Evolutionary conservation across 2,329 filamentous ascomycete species (phyloP), one percentile per base, ranked within the genome.

Genomic region (Alternaria burnsii): DNA sequence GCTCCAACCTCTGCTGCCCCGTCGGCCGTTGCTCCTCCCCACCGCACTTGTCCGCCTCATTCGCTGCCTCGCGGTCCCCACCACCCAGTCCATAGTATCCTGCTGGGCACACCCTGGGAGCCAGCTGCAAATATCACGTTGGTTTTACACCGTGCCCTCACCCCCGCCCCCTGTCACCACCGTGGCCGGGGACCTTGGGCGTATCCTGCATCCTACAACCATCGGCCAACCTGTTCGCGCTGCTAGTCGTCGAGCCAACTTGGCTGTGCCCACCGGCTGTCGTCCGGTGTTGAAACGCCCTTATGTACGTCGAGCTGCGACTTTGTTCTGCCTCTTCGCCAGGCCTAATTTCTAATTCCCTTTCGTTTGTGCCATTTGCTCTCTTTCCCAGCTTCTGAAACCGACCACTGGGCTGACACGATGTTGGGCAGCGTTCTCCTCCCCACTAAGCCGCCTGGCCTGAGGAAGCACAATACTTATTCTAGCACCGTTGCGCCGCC

Each of bases 361-460:
- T 56, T 60, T 65, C 59, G 51, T 59, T 55, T 55, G 58, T 68
- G 55, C 54, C 46, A 44, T 61, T 47, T 46, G 55, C 53, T 41
- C 50, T 56, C 52, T 46, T 51, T 38, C 36, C 18, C 53, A 11
- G 12, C 10, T 42, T 47, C 48, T 51, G 50, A 54, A 30, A 30
- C 59, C 55, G 18, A 46, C 51, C 62, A 41, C 18, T 20, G 30
- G 42, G 65, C 76, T 78, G 66, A 78, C 73, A 58, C 47, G 56
- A 73, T 69, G 67, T 73, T 76, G 71, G 71, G 71, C 70, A 79
- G 76, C 69, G 57, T 77, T 59, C 59, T 74, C 40, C 47, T 74
- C 46, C 67, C 73, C 57, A 66, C 74, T 43, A 67, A 67, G 53
- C 63, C 62, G 42, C 47, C 55, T 57, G 57, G 60, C 58, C 57